These are phyloP conservation scores for Catunica adiposa DNA, from an alignment of 2,329 filamentous ascomycete species.

Conservation along the genomic window DNA sequence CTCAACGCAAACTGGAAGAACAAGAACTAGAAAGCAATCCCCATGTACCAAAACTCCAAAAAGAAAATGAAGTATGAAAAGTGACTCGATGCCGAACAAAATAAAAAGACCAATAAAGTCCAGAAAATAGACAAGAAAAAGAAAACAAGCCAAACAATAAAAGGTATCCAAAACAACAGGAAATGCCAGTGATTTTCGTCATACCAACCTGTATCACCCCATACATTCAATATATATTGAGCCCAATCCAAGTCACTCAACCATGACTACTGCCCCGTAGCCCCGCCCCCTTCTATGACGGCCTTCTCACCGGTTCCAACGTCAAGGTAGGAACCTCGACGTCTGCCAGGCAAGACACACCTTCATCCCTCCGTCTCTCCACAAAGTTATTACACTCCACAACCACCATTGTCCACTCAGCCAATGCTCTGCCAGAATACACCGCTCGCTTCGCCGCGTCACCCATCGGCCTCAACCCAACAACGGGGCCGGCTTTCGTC, in stretches of 20 bases:
- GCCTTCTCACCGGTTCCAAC: slow-evolving; percentile 26
- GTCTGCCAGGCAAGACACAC: slow-evolving; percentile 45
- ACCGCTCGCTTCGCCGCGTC: slow-evolving; percentile 31
- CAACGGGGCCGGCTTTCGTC: background rate
- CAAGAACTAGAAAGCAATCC: no score
- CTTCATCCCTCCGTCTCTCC: slow-evolving; percentile 57
- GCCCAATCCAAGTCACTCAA: background rate
- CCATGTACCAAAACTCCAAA: no score
- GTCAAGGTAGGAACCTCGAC: slow-evolving; percentile 40
- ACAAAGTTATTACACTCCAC: slow-evolving; percentile 70
- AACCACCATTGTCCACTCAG: slow-evolving; percentile 62
- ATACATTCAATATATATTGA: background rate
- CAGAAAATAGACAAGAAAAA: no score
- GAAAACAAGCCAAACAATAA: background rate
- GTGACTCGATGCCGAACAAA: background rate
- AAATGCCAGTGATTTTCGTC: slow-evolving; percentile 5
- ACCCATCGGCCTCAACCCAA: slow-evolving; percentile 27
- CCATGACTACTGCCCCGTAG: background rate
- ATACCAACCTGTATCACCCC: background rate
- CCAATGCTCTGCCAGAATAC: slow-evolving; percentile 56
- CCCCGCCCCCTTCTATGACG: slow-evolving; percentile 14
- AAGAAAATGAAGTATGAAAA: background rate
- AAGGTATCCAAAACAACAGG: slow-evolving; percentile 6
- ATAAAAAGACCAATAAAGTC: no score
- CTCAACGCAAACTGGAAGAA: no score